Percentiles rank a stretch among this genome's conserved stretches.
phyloP scores from a whole-genome alignment of 1,284 basidiomycete genomes.

The Amylostereum chailletii region DNA sequence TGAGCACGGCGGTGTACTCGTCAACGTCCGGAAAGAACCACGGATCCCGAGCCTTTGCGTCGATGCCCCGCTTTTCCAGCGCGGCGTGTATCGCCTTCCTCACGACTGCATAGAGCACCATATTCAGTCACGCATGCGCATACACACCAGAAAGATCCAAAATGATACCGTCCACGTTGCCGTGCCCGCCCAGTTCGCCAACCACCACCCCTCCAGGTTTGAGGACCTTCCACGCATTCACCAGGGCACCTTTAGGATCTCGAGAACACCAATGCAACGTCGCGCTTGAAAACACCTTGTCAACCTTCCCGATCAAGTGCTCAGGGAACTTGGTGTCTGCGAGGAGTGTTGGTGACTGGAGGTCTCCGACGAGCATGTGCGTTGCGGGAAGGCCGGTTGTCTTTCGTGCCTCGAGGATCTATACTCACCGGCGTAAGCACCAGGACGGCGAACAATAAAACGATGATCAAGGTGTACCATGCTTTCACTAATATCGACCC shows the following conservation, averaged over 20 bases:
- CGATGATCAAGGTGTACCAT: conserved; percentile 43
- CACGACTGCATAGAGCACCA: conserved; percentile 35
- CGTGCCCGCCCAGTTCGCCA: conserved; percentile 73
- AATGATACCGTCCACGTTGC: conserved; percentile 54
- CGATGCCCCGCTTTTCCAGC: conserved; percentile 42
- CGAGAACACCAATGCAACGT: conserved; percentile 80
- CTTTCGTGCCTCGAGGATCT: conserved; percentile 50
- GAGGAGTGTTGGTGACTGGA: conserved; percentile 35
- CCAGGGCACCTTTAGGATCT: conserved; percentile 58
- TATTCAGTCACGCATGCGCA: background rate
- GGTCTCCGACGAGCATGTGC: conserved; percentile 40
- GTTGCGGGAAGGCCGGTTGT: conserved; percentile 31
- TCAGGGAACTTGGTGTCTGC: conserved; percentile 12
- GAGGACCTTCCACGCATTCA: conserved; percentile 48
- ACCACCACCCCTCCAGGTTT: conserved; percentile 65
- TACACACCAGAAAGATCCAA: background rate
- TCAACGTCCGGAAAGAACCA: conserved; percentile 77
- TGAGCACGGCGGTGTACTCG: conserved; percentile 60
- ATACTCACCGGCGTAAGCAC: background rate
- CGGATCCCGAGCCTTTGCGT: conserved; percentile 58
- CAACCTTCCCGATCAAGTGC: conserved; percentile 27
- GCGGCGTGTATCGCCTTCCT: conserved; percentile 52
- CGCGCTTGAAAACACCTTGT: conserved; percentile 73
- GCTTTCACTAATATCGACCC: conserved; percentile 59
- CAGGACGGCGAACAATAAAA: background rate